phyloP scores from a whole-genome alignment of 192 early-diverging fungal genomes.

The Radiomyces spectabilis region DNA sequence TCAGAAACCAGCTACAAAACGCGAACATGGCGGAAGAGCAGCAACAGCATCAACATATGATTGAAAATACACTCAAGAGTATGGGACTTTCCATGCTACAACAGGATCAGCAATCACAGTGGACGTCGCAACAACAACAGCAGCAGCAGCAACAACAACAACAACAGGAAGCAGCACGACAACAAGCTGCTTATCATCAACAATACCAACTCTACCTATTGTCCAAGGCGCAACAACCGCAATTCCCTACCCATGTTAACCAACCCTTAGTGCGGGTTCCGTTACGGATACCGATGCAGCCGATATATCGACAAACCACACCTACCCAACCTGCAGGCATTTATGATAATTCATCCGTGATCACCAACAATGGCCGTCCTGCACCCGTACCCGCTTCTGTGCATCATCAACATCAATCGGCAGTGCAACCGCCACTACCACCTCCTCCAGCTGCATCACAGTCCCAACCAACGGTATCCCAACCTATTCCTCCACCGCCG shows the following conservation, averaged over 20 bases:
- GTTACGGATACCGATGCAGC: slow-evolving; percentile 25
- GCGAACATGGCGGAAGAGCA: slow-evolving; percentile 18
- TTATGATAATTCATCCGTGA: background rate
- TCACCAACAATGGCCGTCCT: background rate
- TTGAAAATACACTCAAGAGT: slow-evolving; percentile 20
- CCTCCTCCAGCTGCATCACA: background rate
- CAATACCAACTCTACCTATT: slow-evolving; percentile 13
- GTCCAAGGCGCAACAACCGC: slow-evolving; percentile 25
- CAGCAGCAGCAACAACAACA: slow-evolving; percentile 6
- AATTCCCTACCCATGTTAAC: slow-evolving; percentile 16
- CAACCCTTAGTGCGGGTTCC: slow-evolving; percentile 25
- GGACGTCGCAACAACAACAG: slow-evolving; percentile 9
- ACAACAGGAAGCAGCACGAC: slow-evolving; percentile 6
- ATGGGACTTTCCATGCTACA: slow-evolving; percentile 13
- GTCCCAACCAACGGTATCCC: background rate
- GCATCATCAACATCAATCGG: background rate
- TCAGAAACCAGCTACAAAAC: slow-evolving; percentile 20
- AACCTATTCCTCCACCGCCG: background rate
- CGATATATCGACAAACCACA: slow-evolving; percentile 5
- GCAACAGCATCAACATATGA: slow-evolving; percentile 19
- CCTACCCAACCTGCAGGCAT: background rate
- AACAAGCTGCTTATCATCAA: too few relatives aligned
- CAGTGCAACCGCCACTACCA: background rate
- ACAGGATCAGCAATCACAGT: slow-evolving; percentile 8
- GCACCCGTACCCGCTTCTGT: background rate